Evolutionary conservation across 2,329 filamentous ascomycete genomes (phyloP), one percentile per base, ranked within the genome.

Genomic region (Helotiales sp.): DNA sequence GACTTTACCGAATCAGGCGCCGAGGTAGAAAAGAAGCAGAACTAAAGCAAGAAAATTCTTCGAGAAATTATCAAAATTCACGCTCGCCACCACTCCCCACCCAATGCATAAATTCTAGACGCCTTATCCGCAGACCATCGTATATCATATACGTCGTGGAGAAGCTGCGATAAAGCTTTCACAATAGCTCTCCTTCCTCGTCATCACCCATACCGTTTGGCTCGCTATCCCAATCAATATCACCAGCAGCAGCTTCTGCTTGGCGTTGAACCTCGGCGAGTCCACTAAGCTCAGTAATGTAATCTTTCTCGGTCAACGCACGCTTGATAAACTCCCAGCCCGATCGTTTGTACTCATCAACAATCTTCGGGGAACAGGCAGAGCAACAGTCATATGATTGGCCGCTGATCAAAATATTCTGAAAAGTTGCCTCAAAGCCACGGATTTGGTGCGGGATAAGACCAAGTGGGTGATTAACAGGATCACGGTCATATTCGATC

Each of bases 361-460:
- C 78, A 30, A 96, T 88, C 50, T 85, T 87, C 37, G 86, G 85
- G 70, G 91, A 93, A 75, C 93, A 96, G 1, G 91, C 93, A 58
- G 91, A 93, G 79, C 93, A 96, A 78, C 89, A 90, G 65, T 93
- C 89, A 77, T 94, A 96, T 0, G 91, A 90, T 72, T 87, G 85
- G 8, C 92, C 92, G 62, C 86, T 87, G 71, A 96, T 89, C 43
- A 90, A 83, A 67, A 94, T 83, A 70, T 91, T 93, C 75, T 89
- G 87, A 78, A 93, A 96, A 3, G 84, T 90, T 37, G 88, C 87
- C 24, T 94, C 82, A 77, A 91, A 94, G 26, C 92, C 92, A 34
- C 93, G 89, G 61, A 96, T 89, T 70, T 93, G 91, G 77, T 96
- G 93, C 1, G 93, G 92, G 0, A 96, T 87, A 15, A 91, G 85